Percentiles rank a stretch among this genome's conserved stretches.
These are phyloP conservation scores for Endotrypanum monterogeii DNA, from an alignment of 208 protist species.

Conservation along the genomic window DNA sequence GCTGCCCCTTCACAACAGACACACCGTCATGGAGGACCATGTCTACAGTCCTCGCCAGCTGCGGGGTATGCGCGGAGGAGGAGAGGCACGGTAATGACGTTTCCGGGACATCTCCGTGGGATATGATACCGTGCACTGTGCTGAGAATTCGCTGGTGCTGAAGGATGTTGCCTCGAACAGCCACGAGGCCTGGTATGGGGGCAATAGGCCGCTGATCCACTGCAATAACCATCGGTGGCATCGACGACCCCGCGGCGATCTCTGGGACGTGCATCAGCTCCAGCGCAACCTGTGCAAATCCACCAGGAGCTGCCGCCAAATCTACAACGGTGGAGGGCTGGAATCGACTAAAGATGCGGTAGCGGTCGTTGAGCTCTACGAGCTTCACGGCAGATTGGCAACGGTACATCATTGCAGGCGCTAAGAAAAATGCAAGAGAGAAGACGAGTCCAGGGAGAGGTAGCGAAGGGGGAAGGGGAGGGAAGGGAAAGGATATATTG, in stretches of 20 bases:
- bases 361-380: conserved; percentile 56
- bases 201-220: conserved; percentile 60
- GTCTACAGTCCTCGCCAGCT: conserved; percentile 28
- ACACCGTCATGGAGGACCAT: conserved; percentile 77
- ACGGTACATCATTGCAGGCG: conserved; percentile 29
- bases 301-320: conserved; percentile 71
- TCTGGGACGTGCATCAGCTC: conserved; percentile 39
- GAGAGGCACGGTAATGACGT: neutral
- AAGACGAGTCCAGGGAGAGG: no score
- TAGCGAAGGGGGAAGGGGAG: no score
- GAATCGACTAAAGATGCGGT: conserved; percentile 37
- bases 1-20: conserved; percentile 62
- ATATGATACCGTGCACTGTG: conserved; percentile 8
- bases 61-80: neutral
- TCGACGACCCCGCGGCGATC: neutral
- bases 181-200: conserved; percentile 37
- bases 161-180: conserved; percentile 52
- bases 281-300: conserved; percentile 72
- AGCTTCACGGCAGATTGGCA: conserved; percentile 73
- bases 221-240: conserved; percentile 52
- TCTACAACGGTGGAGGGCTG: conserved; percentile 53
- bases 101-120: neutral
- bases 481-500: no score
- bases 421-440: no score
- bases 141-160: conserved; percentile 36